phyloP scores from a whole-genome alignment of 495 filamentous ascomycete species.

The Aspergillus bertholletiae region DNA sequence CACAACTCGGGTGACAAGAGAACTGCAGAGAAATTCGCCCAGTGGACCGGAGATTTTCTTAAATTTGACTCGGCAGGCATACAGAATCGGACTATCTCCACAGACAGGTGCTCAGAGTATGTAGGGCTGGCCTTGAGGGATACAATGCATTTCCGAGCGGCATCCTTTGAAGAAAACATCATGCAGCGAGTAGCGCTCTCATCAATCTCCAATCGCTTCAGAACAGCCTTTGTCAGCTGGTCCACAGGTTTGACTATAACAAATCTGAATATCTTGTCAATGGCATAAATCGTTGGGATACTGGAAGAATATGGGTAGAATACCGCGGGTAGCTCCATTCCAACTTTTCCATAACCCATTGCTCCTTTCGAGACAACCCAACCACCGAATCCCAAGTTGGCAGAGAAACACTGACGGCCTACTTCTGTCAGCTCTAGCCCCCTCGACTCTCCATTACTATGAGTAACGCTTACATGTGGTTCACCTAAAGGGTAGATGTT shows the following conservation, averaged over 20 bases:
- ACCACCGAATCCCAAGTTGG: slow-evolving; percentile 1
- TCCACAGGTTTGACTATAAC: neutral
- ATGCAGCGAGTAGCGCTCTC: neutral
- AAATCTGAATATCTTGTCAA: neutral
- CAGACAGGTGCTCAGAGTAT: neutral
- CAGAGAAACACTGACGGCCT: slow-evolving; percentile 1
- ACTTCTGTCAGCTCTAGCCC: too few species aligned
- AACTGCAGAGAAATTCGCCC: neutral
- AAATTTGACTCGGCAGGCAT: neutral
- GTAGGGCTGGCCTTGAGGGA: neutral
- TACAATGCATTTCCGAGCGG: neutral
- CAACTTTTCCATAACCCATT: neutral
- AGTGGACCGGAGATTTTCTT: neutral
- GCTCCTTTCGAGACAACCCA: neutral
- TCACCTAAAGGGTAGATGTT: too few species aligned
- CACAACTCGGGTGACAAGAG: neutral
- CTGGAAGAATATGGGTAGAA: neutral
- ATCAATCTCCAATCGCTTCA: neutral
- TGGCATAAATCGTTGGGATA: too few species aligned
- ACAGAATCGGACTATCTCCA: neutral
- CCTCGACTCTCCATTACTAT: too few species aligned
- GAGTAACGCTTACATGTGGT: too few species aligned
- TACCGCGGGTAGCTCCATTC: slow-evolving; percentile 2
- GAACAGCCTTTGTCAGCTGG: neutral
- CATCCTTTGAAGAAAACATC: neutral